Percentiles rank a stretch among this genome's conserved stretches.
phyloP scores from a whole-genome alignment of 176 grass and related monocot species.

The Rhynchospora pubera region DNA sequence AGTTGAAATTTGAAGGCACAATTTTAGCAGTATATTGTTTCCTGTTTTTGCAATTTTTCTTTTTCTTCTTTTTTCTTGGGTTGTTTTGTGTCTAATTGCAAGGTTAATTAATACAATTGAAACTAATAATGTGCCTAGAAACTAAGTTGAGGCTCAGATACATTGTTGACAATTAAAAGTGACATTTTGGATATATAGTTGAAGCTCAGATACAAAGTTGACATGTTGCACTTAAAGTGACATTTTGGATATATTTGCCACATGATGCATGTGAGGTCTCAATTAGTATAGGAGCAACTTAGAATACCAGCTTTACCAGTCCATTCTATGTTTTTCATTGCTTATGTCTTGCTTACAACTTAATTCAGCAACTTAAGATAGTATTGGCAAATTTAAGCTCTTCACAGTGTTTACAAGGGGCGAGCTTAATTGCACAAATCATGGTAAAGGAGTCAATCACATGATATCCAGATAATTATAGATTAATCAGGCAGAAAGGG shows the following conservation, averaged over 20 bases:
- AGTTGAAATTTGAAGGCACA: not conserved
- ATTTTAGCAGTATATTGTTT: not conserved
- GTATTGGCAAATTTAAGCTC: not conserved
- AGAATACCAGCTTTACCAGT: not conserved
- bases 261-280: not conserved
- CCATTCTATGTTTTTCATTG: not conserved
- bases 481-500: not conserved
- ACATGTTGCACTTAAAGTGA: not conserved
- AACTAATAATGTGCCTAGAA: not conserved
- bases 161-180: not conserved
- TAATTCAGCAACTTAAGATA: not conserved
- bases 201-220: not conserved
- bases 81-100: not conserved
- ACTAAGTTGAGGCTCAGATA: not conserved
- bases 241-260: not conserved
- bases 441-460: not conserved
- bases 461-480: not conserved
- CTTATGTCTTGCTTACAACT: not conserved
- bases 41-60: not conserved
- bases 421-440: not conserved
- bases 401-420: not conserved
- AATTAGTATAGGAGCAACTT: not conserved
- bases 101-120: not conserved
- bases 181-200: not conserved
- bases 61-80: not conserved